phyloP scores from a whole-genome alignment of 2,329 filamentous ascomycete species.

The Colletotrichum falcatum region DNA sequence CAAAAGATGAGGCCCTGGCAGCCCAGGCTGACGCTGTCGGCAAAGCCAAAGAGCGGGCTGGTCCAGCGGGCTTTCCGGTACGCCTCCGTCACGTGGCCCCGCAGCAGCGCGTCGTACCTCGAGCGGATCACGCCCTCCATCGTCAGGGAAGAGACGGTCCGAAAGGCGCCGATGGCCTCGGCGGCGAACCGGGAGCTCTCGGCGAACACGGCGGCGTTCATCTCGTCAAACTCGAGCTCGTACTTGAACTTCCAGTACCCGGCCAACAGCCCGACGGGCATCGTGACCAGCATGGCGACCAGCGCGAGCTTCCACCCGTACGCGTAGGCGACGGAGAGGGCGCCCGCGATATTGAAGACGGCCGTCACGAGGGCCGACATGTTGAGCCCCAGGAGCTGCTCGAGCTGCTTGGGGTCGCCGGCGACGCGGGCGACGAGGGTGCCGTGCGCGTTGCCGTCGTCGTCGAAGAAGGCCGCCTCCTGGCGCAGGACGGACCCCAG shows the following conservation, averaged over 20 bases:
- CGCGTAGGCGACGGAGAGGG: slow-evolving; percentile 73
- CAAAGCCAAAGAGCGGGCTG: slow-evolving; percentile 75
- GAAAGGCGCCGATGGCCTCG: slow-evolving; percentile 79
- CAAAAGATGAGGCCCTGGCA: slow-evolving; percentile 74
- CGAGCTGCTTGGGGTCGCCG: slow-evolving; percentile 69
- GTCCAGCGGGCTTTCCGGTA: slow-evolving; percentile 71
- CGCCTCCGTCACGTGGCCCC: slow-evolving; percentile 68
- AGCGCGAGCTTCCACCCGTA: slow-evolving; percentile 84
- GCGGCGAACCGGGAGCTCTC: slow-evolving; percentile 81
- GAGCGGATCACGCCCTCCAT: slow-evolving; percentile 74
- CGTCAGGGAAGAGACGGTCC: slow-evolving; percentile 78
- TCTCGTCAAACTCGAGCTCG: slow-evolving; percentile 74
- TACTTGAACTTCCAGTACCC: slow-evolving; percentile 66
- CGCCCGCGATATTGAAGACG: slow-evolving; percentile 73
- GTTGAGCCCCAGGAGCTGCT: slow-evolving; percentile 72
- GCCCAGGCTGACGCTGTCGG: slow-evolving; percentile 74
- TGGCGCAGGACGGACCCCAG: slow-evolving; percentile 71
- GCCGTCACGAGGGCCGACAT: slow-evolving; percentile 73
- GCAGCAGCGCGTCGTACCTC: slow-evolving; percentile 71
- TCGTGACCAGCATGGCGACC: slow-evolving; percentile 71
- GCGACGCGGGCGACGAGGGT: slow-evolving; percentile 68
- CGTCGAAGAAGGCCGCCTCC: slow-evolving; percentile 70
- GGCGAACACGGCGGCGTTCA: slow-evolving; percentile 76
- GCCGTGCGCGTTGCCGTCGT: slow-evolving; percentile 69
- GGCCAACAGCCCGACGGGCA: slow-evolving; percentile 61